Conservation (phyloP, 305 asterid genomes). For the Petunia hybrid region DNA sequence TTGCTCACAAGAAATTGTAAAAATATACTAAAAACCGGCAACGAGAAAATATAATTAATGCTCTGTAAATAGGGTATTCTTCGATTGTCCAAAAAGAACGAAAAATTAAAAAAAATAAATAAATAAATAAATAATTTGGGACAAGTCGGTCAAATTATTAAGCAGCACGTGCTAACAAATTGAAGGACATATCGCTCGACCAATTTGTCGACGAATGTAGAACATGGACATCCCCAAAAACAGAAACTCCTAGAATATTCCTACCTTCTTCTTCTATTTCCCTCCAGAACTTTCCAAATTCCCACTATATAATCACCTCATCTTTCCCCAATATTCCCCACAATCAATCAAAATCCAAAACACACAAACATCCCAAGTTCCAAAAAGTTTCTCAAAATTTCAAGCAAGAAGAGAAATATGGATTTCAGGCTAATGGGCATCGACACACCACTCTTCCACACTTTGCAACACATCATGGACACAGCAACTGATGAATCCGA, state of each 20-base stretch:
- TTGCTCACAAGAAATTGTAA: too few relatives aligned
- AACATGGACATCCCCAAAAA: neutral
- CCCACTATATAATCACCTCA: neutral
- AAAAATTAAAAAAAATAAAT: too few relatives aligned
- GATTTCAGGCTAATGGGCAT: constrained; percentile 60
- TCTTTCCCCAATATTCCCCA: neutral
- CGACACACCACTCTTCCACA: constrained; percentile 64
- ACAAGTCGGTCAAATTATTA: too few relatives aligned
- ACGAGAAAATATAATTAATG: too few relatives aligned
- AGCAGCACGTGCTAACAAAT: too few relatives aligned
- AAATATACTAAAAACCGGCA: too few relatives aligned
- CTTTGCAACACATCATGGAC: constrained; percentile 60
- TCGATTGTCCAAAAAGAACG: too few relatives aligned
- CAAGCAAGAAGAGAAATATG: constrained; percentile 39
- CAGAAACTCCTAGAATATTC: neutral
- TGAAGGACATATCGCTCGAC: neutral
- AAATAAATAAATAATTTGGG: too few relatives aligned
- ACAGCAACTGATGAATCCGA: constrained; percentile 45
- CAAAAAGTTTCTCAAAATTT: neutral
- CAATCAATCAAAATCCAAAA: neutral
- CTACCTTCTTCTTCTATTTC: neutral
- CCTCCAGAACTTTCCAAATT: constrained; percentile 44
- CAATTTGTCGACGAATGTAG: neutral
- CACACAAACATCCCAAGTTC: neutral
- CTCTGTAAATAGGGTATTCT: too few relatives aligned